Evolutionary conservation across 2,329 filamentous ascomycete genomes (phyloP).

Genomic region (Microcyclospora pomicola): DNA sequence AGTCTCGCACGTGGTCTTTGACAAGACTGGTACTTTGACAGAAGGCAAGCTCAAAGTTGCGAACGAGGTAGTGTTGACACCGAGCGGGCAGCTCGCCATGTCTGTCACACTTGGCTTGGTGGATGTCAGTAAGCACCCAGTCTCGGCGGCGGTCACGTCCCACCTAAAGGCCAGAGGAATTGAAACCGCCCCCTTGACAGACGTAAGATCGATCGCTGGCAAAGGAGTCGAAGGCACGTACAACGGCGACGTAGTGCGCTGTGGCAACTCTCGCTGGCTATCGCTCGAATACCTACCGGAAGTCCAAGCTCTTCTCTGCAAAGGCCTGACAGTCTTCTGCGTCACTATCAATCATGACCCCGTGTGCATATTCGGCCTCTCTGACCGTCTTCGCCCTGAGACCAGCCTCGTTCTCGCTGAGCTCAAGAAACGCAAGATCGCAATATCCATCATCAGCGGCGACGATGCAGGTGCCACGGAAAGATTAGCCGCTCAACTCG

Average conservation of each 20-base stretch:
- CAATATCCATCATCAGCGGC: constrained; percentile 43
- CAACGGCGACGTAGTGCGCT: constrained; percentile 22
- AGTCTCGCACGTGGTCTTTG: constrained; percentile 55
- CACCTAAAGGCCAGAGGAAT: constrained; percentile 13
- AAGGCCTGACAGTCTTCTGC: constrained; percentile 42
- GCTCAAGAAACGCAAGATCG: constrained; percentile 36
- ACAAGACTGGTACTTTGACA: constrained; percentile 70
- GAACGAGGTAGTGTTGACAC: constrained; percentile 14
- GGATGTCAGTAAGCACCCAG: constrained; percentile 14
- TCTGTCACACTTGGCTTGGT: constrained; percentile 5
- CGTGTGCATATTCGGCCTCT: constrained; percentile 38
- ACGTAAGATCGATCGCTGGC: constrained; percentile 29
- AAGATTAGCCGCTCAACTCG: constrained; percentile 31
- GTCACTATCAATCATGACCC: constrained; percentile 36
- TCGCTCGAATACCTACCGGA: constrained; percentile 18
- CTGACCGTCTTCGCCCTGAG: constrained; percentile 34
- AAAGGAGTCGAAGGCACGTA: constrained; percentile 29
- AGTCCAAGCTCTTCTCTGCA: constrained; percentile 23
- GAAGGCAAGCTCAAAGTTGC: constrained; percentile 36
- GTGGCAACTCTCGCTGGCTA: constrained; percentile 38
- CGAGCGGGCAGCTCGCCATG: not conserved
- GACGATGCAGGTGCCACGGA: constrained; percentile 39
- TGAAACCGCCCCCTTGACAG: not conserved
- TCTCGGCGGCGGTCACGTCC: constrained; percentile 11
- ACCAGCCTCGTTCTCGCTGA: constrained; percentile 36